Percentiles rank a stretch among this genome's conserved stretches.
Conservation (phyloP, 2,329 filamentous ascomycete genomes). For the Geosmithia flava region DNA sequence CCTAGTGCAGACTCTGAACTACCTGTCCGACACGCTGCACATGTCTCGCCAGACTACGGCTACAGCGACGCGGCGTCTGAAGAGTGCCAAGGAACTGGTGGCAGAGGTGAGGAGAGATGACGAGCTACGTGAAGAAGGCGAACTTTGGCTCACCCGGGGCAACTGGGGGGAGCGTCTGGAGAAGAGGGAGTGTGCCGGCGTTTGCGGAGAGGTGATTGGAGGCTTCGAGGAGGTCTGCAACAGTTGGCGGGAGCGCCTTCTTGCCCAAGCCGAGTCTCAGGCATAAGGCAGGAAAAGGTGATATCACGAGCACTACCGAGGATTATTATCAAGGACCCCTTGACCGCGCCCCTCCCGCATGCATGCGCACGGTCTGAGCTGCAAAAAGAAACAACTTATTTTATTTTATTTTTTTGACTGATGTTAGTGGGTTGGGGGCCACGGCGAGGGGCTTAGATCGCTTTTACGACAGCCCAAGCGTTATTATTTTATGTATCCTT, state of each 20-base stretch:
- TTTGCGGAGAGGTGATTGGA: conserved; percentile 78
- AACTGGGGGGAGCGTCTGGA: conserved; percentile 71
- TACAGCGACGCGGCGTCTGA: conserved; percentile 66
- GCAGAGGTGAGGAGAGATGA: conserved; percentile 75
- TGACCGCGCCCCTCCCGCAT: not conserved
- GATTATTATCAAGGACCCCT: not conserved
- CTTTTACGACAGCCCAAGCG: not conserved
- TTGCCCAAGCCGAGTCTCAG: conserved; percentile 47
- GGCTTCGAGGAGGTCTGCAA: conserved; percentile 90
- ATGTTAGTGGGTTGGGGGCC: not conserved
- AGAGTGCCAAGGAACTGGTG: conserved; percentile 73
- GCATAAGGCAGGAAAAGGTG: conserved; percentile 9
- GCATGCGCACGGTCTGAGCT: not conserved
- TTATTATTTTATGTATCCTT: not conserved
- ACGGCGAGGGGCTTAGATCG: not conserved
- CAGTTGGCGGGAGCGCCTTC: conserved; percentile 64
- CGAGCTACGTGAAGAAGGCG: conserved; percentile 70
- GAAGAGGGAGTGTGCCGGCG: conserved; percentile 67
- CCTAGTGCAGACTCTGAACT: conserved; percentile 68
- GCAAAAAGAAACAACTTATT: not conserved
- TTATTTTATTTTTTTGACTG: not conserved
- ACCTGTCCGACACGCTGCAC: conserved; percentile 82
- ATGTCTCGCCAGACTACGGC: conserved; percentile 85
- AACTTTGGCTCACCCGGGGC: conserved; percentile 66
- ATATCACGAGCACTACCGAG: not conserved